Evolutionary conservation across 176 grass and related monocot species (phyloP), one percentile per base, ranked within the genome.

Genomic region (Hordeum marinum): DNA sequence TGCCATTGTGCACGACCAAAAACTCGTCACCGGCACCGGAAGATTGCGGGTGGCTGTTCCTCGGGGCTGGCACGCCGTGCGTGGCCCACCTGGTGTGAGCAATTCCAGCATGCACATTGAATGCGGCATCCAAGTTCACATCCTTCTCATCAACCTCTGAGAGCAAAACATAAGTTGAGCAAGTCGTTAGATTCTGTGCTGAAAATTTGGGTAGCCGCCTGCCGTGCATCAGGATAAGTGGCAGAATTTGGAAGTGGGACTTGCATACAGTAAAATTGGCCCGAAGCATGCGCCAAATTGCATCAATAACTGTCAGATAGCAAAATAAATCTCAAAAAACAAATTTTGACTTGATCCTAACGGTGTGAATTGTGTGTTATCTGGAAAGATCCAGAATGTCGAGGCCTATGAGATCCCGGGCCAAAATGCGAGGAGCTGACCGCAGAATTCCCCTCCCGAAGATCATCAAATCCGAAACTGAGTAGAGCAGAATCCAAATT

Each of bases 51-150:
- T 98, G 96, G 83, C 96, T 98, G 86, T 98, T 98, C 80, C 88
- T 95, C 5, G 93, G 89, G 43, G 93, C 87, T 60, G 93, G 92
- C 76, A 93, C 96, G 64, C 93, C 96, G 23, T 98, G 96, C 0
- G 96, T 98, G 76, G 96, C 93, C 93, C 96, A 98, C 61, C 96
- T 91, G 76, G 93, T 98, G 81, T 96, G 96, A 41, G 96, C 96
- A 41, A 98, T 96, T 67, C 88, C 91, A 82, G 96, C 96, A 95
- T 98, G 96, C 50, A 90, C 58, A 62, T 34, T 80, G 82, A 98
- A 98, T 8, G 81, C n/a, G 7, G 91, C 57, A 74, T 98, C 93
- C 66, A 98, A 41, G 81, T 95, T 91, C 65, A 98, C 71, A 72
- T 94, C 88, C 81, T 94, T 90, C 87, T 91, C 88, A 85, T 98